Conservation (phyloP, 306 rosid species). For the Benincasa hispida region DNA sequence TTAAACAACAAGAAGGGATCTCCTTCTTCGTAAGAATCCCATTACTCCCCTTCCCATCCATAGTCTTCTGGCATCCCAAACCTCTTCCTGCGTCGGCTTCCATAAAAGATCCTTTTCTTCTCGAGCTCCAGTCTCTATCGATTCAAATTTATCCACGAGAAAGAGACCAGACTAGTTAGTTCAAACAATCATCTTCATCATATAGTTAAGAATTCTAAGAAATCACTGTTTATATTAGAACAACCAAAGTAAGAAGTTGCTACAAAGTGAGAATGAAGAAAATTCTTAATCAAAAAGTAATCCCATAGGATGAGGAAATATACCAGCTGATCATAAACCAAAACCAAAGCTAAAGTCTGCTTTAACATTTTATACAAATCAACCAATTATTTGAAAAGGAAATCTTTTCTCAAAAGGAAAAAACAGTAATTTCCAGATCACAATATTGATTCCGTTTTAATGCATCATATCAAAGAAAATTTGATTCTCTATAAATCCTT, state of each 20-base stretch:
- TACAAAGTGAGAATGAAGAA: neutral
- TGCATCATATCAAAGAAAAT: neutral
- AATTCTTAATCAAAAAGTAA: neutral
- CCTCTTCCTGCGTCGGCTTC: slow-evolving; percentile 88
- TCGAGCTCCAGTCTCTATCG: slow-evolving; percentile 80
- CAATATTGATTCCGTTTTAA: neutral
- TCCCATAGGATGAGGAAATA: neutral
- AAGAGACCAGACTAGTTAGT: neutral
- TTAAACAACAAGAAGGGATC: slow-evolving; percentile 86
- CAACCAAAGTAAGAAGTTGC: neutral
- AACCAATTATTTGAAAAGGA: neutral
- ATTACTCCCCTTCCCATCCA: slow-evolving; percentile 94
- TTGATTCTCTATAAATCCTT: neutral
- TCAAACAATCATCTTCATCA: neutral
- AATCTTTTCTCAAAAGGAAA: neutral
- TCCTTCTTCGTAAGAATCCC: slow-evolving; percentile 36
- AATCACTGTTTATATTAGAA: neutral
- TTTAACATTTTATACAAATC: neutral
- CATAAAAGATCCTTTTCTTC: slow-evolving; percentile 73
- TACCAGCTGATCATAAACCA: neutral
- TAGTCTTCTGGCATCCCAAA: slow-evolving; percentile 98
- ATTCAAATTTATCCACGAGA: slow-evolving; percentile 12
- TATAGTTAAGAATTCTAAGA: neutral
- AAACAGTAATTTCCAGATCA: neutral
- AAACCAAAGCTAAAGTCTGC: neutral